Conservation (phyloP, 176 grass and related monocot species). For the Musa acuminata region DNA sequence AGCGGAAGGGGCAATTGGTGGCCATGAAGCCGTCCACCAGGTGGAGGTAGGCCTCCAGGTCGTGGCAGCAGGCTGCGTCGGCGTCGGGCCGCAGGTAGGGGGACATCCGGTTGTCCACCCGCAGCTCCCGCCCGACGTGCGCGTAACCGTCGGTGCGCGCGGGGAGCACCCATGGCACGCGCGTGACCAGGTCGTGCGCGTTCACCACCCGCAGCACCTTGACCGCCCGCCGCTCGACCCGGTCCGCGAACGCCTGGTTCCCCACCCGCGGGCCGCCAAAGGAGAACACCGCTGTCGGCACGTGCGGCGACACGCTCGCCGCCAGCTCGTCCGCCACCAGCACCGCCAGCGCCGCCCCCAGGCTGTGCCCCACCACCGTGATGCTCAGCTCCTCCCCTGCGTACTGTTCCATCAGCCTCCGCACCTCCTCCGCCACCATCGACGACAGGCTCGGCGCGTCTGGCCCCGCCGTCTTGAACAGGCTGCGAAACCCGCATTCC, state of each 20-base stretch:
- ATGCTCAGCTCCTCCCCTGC: conserved; percentile 44
- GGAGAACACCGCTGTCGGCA: conserved; percentile 38
- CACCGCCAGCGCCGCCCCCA: conserved; percentile 43
- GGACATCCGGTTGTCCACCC: conserved; percentile 49
- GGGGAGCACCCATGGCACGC: conserved; percentile 20
- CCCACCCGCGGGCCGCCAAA: conserved; percentile 53
- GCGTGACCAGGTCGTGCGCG: conserved; percentile 51
- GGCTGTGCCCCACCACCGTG: conserved; percentile 54
- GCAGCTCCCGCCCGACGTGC: conserved; percentile 40
- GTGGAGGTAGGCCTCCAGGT: conserved; percentile 60
- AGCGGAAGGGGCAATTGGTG: conserved; percentile 38
- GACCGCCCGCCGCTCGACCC: conserved; percentile 35
- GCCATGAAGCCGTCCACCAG: conserved; percentile 51
- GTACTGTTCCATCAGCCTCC: conserved; percentile 18
- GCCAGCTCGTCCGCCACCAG: conserved; percentile 51
- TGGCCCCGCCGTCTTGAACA: conserved; percentile 31
- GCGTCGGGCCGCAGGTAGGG: conserved; percentile 51
- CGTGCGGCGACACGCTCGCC: background rate
- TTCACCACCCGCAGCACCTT: conserved; percentile 58
- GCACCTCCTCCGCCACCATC: conserved; percentile 34
- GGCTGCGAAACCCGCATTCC: conserved; percentile 54
- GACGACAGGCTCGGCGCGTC: conserved; percentile 35
- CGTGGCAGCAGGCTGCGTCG: conserved; percentile 53
- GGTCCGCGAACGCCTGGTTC: conserved; percentile 30
- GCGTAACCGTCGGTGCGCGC: conserved; percentile 25